Evolutionary conservation across 2,329 filamentous ascomycete genomes (phyloP), one percentile per base, ranked within the genome.

Genomic region (Hypoxylon sp.): DNA sequence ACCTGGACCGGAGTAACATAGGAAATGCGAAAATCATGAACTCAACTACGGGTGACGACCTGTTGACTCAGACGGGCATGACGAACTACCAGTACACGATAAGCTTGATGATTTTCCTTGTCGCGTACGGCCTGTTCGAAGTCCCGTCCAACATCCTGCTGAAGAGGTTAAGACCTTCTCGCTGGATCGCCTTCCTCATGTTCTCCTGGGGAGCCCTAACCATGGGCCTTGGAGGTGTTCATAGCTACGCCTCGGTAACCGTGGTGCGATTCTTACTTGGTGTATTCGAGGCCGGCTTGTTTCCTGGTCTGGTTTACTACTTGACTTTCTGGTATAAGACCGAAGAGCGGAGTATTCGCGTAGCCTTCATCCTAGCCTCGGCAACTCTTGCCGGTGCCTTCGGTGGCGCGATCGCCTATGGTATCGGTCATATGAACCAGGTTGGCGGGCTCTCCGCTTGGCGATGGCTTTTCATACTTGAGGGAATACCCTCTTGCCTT

Each of bases 331-430:
- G 84, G 82, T 86, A 86, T 68, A 79, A 80, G 8, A 78, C 78
- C 10, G 79, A 80, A 6, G 84, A 86, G 70, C 75, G 82, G 3
- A 81, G 80, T 1, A 66, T 68, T 75, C 84, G 32, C 75, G 82
- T 72, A 1, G 67, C 69, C 19, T 71, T 70, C 6, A 84, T 91
- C 47, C 82, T 84, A 71, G 83, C 89, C 64, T 85, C 81, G 4
- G 86, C 89, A 1, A 90, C 90, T 0, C 80, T 92, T 0, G 89
- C 89, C 0, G 90, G 91, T 5, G 90, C 90, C 15, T 92, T 88
- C 67, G 90, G 90, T 7, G 91, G 91, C 2, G 82, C 91, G 1
- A 84, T 93, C 7, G 91, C 91, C 0, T 92, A 89, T 64, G 89
- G 82, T 0, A 89, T 93, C 63, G 88, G 89, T 0, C 87, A 89